Conservation (phyloP, 495 filamentous ascomycete species). For the Penicillium steckii region DNA sequence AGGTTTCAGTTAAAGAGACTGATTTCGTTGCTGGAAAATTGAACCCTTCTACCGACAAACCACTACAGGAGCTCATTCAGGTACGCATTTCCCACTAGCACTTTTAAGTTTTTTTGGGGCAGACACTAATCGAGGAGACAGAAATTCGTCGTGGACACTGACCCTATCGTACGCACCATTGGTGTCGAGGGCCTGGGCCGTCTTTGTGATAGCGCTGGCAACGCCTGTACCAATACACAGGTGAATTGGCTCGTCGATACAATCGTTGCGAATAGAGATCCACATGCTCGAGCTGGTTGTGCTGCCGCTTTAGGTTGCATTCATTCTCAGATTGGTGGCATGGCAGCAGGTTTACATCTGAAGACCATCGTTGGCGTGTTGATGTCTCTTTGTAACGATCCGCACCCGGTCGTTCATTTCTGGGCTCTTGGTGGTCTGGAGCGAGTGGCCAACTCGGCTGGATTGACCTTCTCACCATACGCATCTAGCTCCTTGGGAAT, state of each 20-base stretch:
- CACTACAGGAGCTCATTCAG: conserved; percentile 78
- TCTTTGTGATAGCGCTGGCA: conserved; percentile 86
- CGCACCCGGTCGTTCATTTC: conserved; percentile 94
- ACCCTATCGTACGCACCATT: conserved; percentile 81
- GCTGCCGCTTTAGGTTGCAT: conserved; percentile 92
- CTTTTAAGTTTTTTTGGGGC: neutral
- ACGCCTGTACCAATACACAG: conserved; percentile 80
- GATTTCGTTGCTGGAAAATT: conserved; percentile 71
- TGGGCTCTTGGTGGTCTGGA: conserved; percentile 91
- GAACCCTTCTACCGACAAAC: conserved; percentile 76
- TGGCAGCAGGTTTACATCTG: conserved; percentile 96
- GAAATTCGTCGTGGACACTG: conserved; percentile 73
- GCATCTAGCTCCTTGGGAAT: conserved; percentile 90
- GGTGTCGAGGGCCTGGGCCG: conserved; percentile 86
- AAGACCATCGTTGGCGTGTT: conserved; percentile 94
- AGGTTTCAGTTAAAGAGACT: conserved; percentile 80
- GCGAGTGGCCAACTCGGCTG: conserved; percentile 87
- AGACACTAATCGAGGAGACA: conserved; percentile 32
- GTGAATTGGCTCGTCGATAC: conserved; percentile 91
- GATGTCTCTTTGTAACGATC: conserved; percentile 93
- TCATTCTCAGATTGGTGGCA: conserved; percentile 91
- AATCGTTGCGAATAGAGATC: conserved; percentile 90
- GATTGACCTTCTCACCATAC: conserved; percentile 85
- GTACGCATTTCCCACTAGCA: conserved; percentile 30
- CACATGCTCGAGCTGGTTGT: conserved; percentile 88